phyloP scores from a whole-genome alignment of 495 filamentous ascomycete species.

The Podospora pseudopauciseta region DNA sequence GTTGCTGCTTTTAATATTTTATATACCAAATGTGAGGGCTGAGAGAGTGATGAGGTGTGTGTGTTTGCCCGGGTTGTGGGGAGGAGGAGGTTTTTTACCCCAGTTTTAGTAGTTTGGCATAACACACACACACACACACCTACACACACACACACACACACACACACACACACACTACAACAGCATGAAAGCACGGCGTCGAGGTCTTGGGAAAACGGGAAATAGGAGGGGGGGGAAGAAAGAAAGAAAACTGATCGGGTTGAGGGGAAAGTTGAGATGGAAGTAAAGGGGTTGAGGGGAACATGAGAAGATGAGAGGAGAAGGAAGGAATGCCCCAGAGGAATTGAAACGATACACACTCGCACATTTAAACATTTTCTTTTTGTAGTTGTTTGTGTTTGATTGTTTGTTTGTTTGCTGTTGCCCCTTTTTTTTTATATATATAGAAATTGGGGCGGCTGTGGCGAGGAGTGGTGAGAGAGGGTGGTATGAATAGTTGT shows the following conservation, averaged over 20 bases:
- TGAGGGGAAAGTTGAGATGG: not conserved
- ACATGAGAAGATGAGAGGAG: not conserved
- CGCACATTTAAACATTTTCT: slow-evolving; percentile 2
- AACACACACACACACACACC: too few relatives aligned
- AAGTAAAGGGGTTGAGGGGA: not conserved
- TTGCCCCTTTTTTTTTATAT: not conserved
- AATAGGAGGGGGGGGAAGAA: not conserved
- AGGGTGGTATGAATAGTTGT: not conserved
- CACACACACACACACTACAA: not conserved
- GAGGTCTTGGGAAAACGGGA: slow-evolving; percentile 9
- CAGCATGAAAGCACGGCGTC: not conserved
- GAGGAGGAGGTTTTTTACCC: not conserved
- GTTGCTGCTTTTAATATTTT: not conserved
- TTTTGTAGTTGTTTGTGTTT: not conserved
- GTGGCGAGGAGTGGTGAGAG: not conserved
- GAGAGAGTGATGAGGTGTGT: not conserved
- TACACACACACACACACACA: not conserved
- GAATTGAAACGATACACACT: slow-evolving; percentile 1
- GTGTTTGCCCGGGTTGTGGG: not conserved
- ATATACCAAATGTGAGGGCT: slow-evolving; percentile 5
- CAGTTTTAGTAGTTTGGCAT: not conserved
- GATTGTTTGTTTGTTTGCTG: not conserved
- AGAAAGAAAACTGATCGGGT: not conserved
- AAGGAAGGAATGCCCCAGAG: not conserved
- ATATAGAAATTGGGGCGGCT: not conserved